Base-by-base conservation (phyloP, 2,329 filamentous ascomycete genomes). In the Talaromyces marneffei region DNA sequence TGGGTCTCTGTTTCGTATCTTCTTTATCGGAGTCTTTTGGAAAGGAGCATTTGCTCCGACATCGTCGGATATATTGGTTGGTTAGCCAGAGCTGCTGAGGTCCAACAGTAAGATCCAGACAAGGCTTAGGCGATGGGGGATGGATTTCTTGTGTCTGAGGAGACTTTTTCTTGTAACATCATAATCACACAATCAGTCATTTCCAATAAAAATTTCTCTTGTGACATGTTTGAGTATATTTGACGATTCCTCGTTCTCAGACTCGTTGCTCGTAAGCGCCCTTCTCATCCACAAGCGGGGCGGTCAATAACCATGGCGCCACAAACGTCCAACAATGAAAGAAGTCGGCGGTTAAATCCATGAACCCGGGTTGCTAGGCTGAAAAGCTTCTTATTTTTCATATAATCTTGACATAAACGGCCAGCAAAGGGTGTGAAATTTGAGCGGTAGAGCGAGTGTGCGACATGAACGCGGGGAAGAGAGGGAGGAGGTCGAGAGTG, bases 221-320 rank as follows among this genome's bases (percentile, higher is more conserved):
- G 61, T 63, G 52, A 23, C 57, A 60, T 60, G 48, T 60, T 56
- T 60, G 56, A 31, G 57, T 52, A 35, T 46, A 18, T 33, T 40
- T 39, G 39, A 20, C 18, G 33, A 35, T 27, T 59, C 35, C 61
- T 60, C 40, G 39, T n/a, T 63, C 33, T 44, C 37, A 50, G 57
- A 63, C 52, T 60, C 42, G 61, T 63, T 44, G 40, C 44, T 39
- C 25, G 57, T 63, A 63, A 63, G 61, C 61, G 61, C 61, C 61
- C 57, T 60, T n/a, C 33, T 42, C 42, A 60, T 39, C 50, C 56
- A 29, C 37, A 53, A 52, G 61, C 57, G 61, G 61, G 57, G 57
- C 57, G 42, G 27, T 48, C 35, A 35, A 31, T 55, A 27, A 16
- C 42, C 23, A 50, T 33, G 31, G 50, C 33, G 57, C 61, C 61